Conservation (phyloP, 768 basidiomycete genomes). For the Mycena amicta region DNA sequence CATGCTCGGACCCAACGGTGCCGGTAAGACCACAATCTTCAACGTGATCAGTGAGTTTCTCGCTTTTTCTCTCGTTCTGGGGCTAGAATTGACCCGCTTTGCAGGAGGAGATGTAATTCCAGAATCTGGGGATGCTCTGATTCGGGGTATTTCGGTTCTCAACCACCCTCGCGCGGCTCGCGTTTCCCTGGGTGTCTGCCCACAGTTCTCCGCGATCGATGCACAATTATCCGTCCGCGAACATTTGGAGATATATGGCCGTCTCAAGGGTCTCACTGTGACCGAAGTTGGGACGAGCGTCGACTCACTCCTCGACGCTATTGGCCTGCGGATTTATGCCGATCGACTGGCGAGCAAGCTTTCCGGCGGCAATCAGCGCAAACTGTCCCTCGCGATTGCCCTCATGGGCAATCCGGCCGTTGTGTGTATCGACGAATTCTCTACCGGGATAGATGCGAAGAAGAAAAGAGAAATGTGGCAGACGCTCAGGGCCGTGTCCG, state of each 20-base stretch:
- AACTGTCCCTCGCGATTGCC: conserved; percentile 75
- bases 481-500: conserved; percentile 63
- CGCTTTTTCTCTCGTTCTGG: not conserved
- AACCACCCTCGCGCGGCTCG: conserved; percentile 65
- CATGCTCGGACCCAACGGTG: conserved; percentile 80
- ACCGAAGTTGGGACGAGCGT: conserved; percentile 58
- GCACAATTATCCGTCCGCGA: conserved; percentile 76
- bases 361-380: conserved; percentile 80
- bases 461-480: conserved; percentile 86
- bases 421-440: conserved; percentile 81
- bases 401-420: conserved; percentile 79
- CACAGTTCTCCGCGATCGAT: conserved; percentile 85
- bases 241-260: conserved; percentile 71
- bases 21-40: conserved; percentile 82
- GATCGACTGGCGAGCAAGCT: conserved; percentile 74
- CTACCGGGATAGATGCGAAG: conserved; percentile 80
- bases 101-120: conserved; percentile 71
- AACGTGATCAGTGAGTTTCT: conserved; percentile 69
- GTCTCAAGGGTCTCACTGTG: conserved; percentile 64
- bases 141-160: conserved; percentile 67
- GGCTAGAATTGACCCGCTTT: not conserved
- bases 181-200: conserved; percentile 76
- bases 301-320: conserved; percentile 57
- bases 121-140: conserved; percentile 67
- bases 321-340: conserved; percentile 60